These are phyloP conservation scores for Boletus calvinii DNA, from an alignment of 1,284 basidiomycete species.

Conservation along the genomic window DNA sequence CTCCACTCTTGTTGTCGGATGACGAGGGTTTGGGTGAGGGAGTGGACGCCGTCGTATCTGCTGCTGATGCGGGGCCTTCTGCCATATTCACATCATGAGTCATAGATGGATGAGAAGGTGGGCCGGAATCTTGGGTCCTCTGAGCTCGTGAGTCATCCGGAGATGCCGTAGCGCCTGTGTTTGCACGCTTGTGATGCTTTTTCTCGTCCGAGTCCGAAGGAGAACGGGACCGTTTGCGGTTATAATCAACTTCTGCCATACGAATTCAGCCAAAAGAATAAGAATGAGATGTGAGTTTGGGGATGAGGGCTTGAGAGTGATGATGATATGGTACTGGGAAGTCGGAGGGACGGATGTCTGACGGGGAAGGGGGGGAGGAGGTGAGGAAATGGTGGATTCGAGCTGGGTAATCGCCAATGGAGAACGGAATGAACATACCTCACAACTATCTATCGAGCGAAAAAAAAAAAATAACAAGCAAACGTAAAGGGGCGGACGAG, in stretches of 20 bases:
- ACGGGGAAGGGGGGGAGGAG: slow-evolving; percentile 32
- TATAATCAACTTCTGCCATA: slow-evolving; percentile 78
- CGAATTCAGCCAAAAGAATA: slow-evolving; percentile 52
- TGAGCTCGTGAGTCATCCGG: slow-evolving; percentile 55
- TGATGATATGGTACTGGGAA: slow-evolving; percentile 40
- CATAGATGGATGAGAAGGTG: slow-evolving; percentile 44
- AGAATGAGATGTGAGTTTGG: slow-evolving; percentile 43
- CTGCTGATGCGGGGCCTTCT: slow-evolving; percentile 45
- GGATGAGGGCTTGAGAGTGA: slow-evolving; percentile 39
- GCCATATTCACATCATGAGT: slow-evolving; percentile 62
- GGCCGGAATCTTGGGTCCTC: slow-evolving; percentile 40
- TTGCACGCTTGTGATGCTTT: slow-evolving; percentile 78
- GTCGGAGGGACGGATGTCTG: slow-evolving; percentile 32
- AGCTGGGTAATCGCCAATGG: slow-evolving; percentile 33
- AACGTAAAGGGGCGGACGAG: background rate
- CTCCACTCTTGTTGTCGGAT: slow-evolving; percentile 40
- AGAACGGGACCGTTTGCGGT: slow-evolving; percentile 81
- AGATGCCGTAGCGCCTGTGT: slow-evolving; percentile 63
- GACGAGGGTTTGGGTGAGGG: slow-evolving; percentile 46
- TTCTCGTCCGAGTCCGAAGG: slow-evolving; percentile 77
- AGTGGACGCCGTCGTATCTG: slow-evolving; percentile 57
- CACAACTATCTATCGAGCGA: background rate
- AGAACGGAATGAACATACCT: slow-evolving; percentile 33
- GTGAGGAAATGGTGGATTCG: slow-evolving; percentile 39
- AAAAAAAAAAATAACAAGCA: background rate